Percentiles rank a stretch among this genome's conserved stretches.
Evolutionary conservation across 495 filamentous ascomycete species (phyloP).

Genomic region (Amorphotheca resinae): DNA sequence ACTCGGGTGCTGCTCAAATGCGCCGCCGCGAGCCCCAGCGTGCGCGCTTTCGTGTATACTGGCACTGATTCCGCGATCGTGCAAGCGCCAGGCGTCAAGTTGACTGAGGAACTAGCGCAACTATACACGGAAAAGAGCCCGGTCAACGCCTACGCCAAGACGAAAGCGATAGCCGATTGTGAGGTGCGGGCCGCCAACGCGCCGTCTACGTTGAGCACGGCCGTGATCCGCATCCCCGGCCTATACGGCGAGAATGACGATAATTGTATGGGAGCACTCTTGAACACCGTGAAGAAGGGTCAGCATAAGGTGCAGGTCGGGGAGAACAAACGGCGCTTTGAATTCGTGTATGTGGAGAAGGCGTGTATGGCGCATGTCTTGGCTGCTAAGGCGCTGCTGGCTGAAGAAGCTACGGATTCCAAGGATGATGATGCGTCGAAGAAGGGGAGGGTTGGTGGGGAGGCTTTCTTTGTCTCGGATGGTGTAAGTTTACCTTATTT

Average conservation of each 20-base stretch:
- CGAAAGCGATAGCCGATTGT: slow-evolving; percentile 74
- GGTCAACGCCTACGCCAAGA: not conserved
- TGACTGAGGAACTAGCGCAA: slow-evolving; percentile 5
- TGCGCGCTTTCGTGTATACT: slow-evolving; percentile 88
- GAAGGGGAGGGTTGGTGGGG: slow-evolving; percentile 71
- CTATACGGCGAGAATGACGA: slow-evolving; percentile 80
- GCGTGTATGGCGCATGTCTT: slow-evolving; percentile 61
- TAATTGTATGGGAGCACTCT: slow-evolving; percentile 43
- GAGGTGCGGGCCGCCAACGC: slow-evolving; percentile 73
- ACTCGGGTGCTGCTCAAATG: slow-evolving; percentile 65
- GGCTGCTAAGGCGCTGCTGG: slow-evolving; percentile 55
- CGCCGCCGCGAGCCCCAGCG: slow-evolving; percentile 42
- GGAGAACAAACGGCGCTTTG: slow-evolving; percentile 71
- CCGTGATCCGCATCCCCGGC: slow-evolving; percentile 67
- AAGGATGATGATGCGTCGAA: no score
- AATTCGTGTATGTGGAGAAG: slow-evolving; percentile 69
- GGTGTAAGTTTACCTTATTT: slow-evolving; percentile 84
- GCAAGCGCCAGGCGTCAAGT: not conserved
- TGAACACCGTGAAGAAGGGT: slow-evolving; percentile 48
- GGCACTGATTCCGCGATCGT: slow-evolving; percentile 37
- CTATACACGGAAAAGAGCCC: not conserved
- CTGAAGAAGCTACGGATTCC: slow-evolving; percentile 32
- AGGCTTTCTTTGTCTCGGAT: slow-evolving; percentile 92
- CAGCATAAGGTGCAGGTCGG: slow-evolving; percentile 73
- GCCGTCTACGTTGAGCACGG: slow-evolving; percentile 49